Evolutionary conservation across 2,329 filamentous ascomycete genomes (phyloP).

Genomic region (Neobulgaria alba): DNA sequence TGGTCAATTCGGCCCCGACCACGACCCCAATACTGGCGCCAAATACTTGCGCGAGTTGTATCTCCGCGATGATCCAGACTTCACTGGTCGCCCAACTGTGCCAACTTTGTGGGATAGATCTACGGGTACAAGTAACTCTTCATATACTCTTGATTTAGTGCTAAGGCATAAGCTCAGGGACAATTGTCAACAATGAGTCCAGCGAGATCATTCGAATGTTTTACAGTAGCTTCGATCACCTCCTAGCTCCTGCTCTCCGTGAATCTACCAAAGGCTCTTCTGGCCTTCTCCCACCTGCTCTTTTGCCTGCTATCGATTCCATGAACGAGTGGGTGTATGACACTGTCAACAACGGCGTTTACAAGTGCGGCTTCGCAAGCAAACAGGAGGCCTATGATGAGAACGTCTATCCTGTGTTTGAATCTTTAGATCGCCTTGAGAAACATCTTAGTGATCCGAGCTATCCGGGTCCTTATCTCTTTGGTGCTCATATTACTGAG

Average conservation of each 20-base stretch:
- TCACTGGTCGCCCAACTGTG: conserved; percentile 58
- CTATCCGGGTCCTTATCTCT: too few relatives aligned
- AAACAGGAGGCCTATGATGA: conserved; percentile 73
- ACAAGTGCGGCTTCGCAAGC: conserved; percentile 72
- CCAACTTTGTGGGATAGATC: conserved; percentile 58
- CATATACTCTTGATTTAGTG: too few relatives aligned
- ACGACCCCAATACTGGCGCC: conserved; percentile 30
- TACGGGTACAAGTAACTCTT: too few relatives aligned
- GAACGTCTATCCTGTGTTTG: conserved; percentile 61
- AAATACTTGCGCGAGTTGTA: conserved; percentile 58
- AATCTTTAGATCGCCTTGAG: conserved; percentile 68
- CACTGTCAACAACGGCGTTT: conserved; percentile 58
- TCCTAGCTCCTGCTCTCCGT: conserved; percentile 8
- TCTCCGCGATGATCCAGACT: conserved; percentile 53
- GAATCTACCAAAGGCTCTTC: conserved; percentile 6
- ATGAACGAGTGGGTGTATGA: conserved; percentile 74
- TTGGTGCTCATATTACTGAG: conserved; percentile 58
- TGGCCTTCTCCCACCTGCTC: conserved; percentile 3
- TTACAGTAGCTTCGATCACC: conserved; percentile 42
- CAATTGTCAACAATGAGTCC: conserved; percentile 71
- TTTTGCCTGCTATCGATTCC: conserved; percentile 10
- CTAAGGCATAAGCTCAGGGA: too few relatives aligned
- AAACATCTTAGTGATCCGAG: conserved; percentile 43
- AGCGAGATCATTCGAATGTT: conserved; percentile 76
- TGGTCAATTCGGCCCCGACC: conserved; percentile 3